Base-by-base conservation (phyloP, 2,329 filamentous ascomycete species). In the Exophiala oligosperma region DNA sequence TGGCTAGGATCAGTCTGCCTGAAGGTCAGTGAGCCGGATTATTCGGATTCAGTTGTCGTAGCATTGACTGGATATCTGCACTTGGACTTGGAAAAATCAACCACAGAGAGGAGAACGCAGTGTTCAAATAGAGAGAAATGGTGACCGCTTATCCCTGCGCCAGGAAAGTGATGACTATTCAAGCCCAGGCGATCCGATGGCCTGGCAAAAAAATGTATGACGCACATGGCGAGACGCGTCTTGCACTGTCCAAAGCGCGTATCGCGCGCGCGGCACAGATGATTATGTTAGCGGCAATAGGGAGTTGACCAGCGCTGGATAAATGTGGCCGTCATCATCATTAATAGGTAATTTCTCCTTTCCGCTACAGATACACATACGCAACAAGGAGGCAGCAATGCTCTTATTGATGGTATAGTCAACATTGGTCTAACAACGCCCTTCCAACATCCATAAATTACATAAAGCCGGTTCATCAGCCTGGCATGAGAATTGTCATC, bases 191-290 rank as follows among this genome's bases (percentile, higher is more conserved):
- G 8, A 29, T 14, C n/a, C 47, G 40, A 29, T 23, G 21, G 43
- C 32, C 48, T 54, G 5, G n/a, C 44, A 44, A 29, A 40, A 54
- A 40, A n/a, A 54, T 40, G 56, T 58, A 35, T 35, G 56, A 54
- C 56, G 56, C 46, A 51, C 49, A 51, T 44, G 46, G 56, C 24
- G 38, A 58, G 38, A 58, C 56, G 52, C 56, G 56, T 46, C 29
- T 9, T 49, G 11, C 24, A 7, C 3, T 35, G 7, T 35, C 9
- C 32, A 48, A 3, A 29, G 11, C n/a, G 23, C n/a, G 23, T 48
- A 48, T 48, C 46, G 46, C 46, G 46, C 17, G 17, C 17, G 17
- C 17, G 17, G 17, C 46, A 28, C 32, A 54, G 50, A 47, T 46
- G 32, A 35, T 35, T 35, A 9, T 2, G 11, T 35, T 11, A 35